Evolutionary conservation across 2,329 filamentous ascomycete genomes (phyloP), one percentile per base, ranked within the genome.

Genomic region (Trichophyton mentagrophytes): DNA sequence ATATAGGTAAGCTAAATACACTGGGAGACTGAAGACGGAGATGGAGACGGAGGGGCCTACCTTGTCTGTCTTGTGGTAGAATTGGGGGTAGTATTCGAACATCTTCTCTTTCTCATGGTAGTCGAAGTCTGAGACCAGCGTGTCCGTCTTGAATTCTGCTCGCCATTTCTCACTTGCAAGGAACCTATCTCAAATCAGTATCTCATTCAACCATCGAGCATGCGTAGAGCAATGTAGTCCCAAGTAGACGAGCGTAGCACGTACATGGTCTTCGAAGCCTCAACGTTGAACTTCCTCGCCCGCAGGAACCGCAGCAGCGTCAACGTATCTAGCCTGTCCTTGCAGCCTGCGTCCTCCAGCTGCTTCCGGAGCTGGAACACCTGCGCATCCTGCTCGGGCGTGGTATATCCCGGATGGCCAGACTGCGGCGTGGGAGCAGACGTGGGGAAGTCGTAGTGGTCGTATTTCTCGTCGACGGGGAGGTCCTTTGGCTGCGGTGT

Each of bases 71-170:
- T 96, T 96, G 83, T 99, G 93, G 80, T 99, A 99, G 80, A 93
- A 99, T 78, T 99, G 93, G 56, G 90, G 90, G 78, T 99, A 99
- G 81, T 88, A 96, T 76, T 92, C 80, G 76, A 89, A 89, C 62
- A 99, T 83, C 72, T 92, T 74, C 60, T 82, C 73, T 76, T 92
- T 93, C 82, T 96, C 91, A 65, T 81, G 81, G 79, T 96, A 96
- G 63, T 93, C 85, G 80, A 95, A 96, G 67, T 78, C 86, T 65
- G 83, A 84, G 60, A 92, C 84, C 42, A 89, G 82, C 65, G 91
- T 82, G 76, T 96, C 89, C 36, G 95, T 88, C 65, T 88, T 85
- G 70, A 88, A 93, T 61, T 91, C 85, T 74, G 87, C 85, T 74
- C 93, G 85, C 93, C 93, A 99, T 72, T 88, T 85, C 79, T 97